These are phyloP conservation scores for Pulveroboletus sp. DNA, from an alignment of 768 basidiomycete genomes.

Conservation along the genomic window DNA sequence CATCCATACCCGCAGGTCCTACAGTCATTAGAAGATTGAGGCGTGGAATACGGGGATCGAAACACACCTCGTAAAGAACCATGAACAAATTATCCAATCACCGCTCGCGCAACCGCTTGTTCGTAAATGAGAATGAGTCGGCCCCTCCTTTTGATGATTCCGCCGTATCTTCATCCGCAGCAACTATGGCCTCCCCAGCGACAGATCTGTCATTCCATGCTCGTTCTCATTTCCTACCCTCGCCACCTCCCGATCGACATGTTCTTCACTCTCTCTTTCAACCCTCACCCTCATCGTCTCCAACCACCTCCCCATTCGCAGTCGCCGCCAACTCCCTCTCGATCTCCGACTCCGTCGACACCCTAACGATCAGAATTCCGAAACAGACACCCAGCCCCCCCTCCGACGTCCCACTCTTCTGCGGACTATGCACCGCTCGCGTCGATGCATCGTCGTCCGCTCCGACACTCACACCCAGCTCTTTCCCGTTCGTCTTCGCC, in stretches of 20 bases:
- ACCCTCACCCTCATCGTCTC: not conserved
- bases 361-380: conserved; percentile 68
- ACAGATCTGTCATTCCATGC: conserved; percentile 23
- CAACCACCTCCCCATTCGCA: conserved; percentile 21
- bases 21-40: not conserved
- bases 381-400: conserved; percentile 6
- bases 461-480: too few relatives aligned
- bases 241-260: too few relatives aligned
- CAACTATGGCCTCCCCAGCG: conserved; percentile 46
- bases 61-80: conserved; percentile 89
- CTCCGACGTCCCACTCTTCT: conserved; percentile 27
- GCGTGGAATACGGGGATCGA: too few relatives aligned
- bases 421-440: conserved; percentile 47
- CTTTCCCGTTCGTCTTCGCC: conserved; percentile 86
- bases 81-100: conserved; percentile 99
- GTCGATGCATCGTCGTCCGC: conserved; percentile 73
- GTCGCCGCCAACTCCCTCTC: conserved; percentile 39
- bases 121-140: conserved; percentile 88
- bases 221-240: conserved; percentile 21
- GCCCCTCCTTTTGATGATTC: conserved; percentile 31
- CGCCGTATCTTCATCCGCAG: conserved; percentile 29
- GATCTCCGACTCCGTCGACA: conserved; percentile 69
- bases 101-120: conserved; percentile 93
- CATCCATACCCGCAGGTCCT: conserved; percentile 98
- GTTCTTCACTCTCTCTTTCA: not conserved